Percentiles rank a stretch among this genome's conserved stretches.
Evolutionary conservation across 2,329 filamentous ascomycete genomes (phyloP).

Genomic region (Aspergillus sp.): DNA sequence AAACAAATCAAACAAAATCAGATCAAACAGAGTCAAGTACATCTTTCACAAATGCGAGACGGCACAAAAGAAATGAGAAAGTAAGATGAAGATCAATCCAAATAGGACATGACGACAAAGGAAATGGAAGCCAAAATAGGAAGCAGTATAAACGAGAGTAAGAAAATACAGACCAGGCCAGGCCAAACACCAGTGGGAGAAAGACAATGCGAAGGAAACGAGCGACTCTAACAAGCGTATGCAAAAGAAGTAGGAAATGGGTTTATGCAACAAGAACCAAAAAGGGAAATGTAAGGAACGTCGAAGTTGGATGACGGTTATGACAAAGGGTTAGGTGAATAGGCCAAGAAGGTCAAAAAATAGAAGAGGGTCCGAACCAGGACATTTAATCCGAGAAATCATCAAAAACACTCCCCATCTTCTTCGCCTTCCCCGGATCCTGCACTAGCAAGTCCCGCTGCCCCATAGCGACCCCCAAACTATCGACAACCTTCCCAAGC

Average conservation of each 20-base stretch:
- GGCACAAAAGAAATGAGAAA: neutral
- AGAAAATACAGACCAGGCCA: neutral
- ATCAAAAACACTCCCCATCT: conserved; percentile 51
- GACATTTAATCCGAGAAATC: conserved; percentile 10
- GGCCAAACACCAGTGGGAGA: neutral
- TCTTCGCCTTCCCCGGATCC: conserved; percentile 60
- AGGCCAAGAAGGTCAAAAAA: too few relatives aligned
- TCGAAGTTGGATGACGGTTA: neutral
- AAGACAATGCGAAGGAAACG: neutral
- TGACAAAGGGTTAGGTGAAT: neutral
- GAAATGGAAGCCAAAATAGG: too few relatives aligned
- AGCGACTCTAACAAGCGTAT: neutral
- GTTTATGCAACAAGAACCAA: neutral
- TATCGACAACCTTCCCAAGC: conserved; percentile 75
- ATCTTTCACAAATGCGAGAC: too few relatives aligned
- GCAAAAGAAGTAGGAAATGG: neutral
- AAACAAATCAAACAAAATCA: too few relatives aligned
- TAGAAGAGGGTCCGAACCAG: too few relatives aligned
- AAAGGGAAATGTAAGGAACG: neutral
- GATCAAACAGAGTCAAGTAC: too few relatives aligned
- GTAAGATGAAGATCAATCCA: neutral
- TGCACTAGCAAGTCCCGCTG: conserved; percentile 61
- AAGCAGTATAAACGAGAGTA: neutral
- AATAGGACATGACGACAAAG: too few relatives aligned
- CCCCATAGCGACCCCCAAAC: conserved; percentile 62